Evolutionary conservation across 2,329 filamentous ascomycete species (phyloP).

Genomic region (Clonostachys rhizophaga): DNA sequence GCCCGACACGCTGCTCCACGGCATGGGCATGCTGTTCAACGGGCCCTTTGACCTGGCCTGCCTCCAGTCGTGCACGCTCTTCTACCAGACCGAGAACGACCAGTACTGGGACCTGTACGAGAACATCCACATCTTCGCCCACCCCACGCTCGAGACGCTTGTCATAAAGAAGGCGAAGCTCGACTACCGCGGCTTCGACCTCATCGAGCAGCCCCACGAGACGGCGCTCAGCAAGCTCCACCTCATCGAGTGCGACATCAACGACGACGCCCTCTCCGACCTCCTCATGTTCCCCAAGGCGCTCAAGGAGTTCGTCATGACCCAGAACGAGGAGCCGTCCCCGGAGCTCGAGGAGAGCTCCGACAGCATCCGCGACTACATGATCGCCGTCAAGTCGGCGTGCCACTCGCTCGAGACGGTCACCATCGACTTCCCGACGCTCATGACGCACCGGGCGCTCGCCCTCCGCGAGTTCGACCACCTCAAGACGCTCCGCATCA

Average conservation of each 20-base stretch:
- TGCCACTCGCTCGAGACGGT: slow-evolving; percentile 35
- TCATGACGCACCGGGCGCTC: slow-evolving; percentile 32
- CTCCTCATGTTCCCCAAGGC: slow-evolving; percentile 35
- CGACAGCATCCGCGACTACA: slow-evolving; percentile 39
- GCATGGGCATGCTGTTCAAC: slow-evolving; percentile 43
- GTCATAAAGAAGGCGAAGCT: slow-evolving; percentile 37
- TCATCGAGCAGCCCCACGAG: slow-evolving; percentile 39
- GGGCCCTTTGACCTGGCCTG: slow-evolving; percentile 44
- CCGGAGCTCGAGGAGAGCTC: slow-evolving; percentile 41
- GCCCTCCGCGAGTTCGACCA: slow-evolving; percentile 35
- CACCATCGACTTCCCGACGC: slow-evolving; percentile 35
- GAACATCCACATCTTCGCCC: slow-evolving; percentile 46
- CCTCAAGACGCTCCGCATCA: slow-evolving; percentile 33
- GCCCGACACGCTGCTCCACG: slow-evolving; percentile 33
- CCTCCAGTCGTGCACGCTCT: slow-evolving; percentile 38
- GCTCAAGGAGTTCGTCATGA: slow-evolving; percentile 41
- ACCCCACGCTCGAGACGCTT: slow-evolving; percentile 40
- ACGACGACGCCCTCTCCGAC: slow-evolving; percentile 30
- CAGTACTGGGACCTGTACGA: slow-evolving; percentile 45
- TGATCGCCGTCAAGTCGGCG: slow-evolving; percentile 33
- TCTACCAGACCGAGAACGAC: slow-evolving; percentile 36
- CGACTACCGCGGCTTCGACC: slow-evolving; percentile 40
- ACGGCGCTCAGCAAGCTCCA: slow-evolving; percentile 36
- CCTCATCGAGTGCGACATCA: slow-evolving; percentile 45
- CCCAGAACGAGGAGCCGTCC: slow-evolving; percentile 28